Base-by-base conservation (phyloP, 805 yeast genomes). In the Nakazawaea peltata region DNA sequence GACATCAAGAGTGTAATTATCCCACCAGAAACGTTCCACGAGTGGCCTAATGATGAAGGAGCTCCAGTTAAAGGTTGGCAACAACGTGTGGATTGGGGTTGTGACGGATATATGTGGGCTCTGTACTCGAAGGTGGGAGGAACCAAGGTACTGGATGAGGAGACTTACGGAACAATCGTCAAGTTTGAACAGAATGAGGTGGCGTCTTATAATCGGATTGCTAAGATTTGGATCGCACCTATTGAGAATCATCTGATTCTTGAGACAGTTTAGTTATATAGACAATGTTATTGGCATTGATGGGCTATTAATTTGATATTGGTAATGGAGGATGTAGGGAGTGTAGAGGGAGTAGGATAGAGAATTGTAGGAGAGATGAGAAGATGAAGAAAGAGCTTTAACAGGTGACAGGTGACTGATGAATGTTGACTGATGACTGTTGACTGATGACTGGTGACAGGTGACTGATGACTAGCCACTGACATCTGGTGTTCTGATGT, bases 71-170 rank as follows among this genome's bases (percentile, higher is more conserved):
- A 66, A 27, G 76, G 75, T 22, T 74, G 81, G 81, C 69, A 68
- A 22, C 34, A 29, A 19, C 28, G 31, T 44, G 71, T 68, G 49
- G 63, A 66, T 39, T 58, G 55, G 18, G 69, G 71, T 40, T 77
- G 83, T 55, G 65, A 66, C 27, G 63, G 67, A 13, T 76, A 75
- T 46, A 46, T 69, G 18, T 77, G 80, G 74, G 76, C 82, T 58
- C 81, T 79, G 0, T 74, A 71, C 48, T 73, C 74, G 39, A 48
- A 57, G 15, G 59, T 74, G 42, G 81, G 81, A 15, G 78, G 71
- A 3, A 60, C 60, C 17, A 47, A 59, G 44, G 26, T 26, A 5
- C 30, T 25, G 9, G 39, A 36, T 3, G 25, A 17, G n/a, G 40
- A 37, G 25, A 37, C 35, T 2, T 23, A 18, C 14, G 40, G 40